Conservation (phyloP, 306 rosid genomes). For the Castanea sativa region DNA sequence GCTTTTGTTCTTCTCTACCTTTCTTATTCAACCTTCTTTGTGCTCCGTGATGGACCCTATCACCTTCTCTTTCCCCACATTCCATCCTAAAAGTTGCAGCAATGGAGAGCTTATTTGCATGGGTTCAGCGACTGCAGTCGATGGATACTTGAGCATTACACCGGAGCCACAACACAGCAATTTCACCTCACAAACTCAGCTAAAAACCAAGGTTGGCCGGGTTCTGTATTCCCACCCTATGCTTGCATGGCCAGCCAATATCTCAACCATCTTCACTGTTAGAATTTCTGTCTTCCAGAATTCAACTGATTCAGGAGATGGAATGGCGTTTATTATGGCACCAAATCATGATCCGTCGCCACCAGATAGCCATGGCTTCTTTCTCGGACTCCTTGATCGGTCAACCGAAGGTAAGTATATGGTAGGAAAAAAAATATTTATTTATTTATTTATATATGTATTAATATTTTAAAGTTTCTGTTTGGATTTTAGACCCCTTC, state of each 20-base stretch:
- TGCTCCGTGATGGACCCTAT: conserved; percentile 15
- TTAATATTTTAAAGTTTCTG: too few relatives aligned
- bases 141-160: conserved; percentile 46
- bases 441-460: too few relatives aligned
- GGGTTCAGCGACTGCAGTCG: conserved; percentile 46
- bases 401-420: conserved; percentile 43
- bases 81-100: conserved; percentile 47
- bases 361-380: conserved; percentile 46
- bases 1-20: conserved; percentile 18
- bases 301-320: conserved; percentile 47
- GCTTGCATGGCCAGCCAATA: conserved; percentile 50
- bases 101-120: conserved; percentile 45
- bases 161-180: conserved; percentile 37
- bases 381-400: conserved; percentile 46
- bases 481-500: too few relatives aligned
- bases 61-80: conserved; percentile 45
- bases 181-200: conserved; percentile 11
- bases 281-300: conserved; percentile 42
- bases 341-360: conserved; percentile 49
- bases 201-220: conserved; percentile 38
- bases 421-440: background rate
- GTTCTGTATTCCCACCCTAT: conserved; percentile 42
- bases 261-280: conserved; percentile 52
- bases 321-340: conserved; percentile 53
- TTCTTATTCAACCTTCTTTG: conserved; percentile 22